A percentile compares a stretch with the other conserved stretches of the same genome.
Evolutionary conservation across 371 early-diverging fungal genomes (phyloP).

Genomic region (Mortierella sp.): DNA sequence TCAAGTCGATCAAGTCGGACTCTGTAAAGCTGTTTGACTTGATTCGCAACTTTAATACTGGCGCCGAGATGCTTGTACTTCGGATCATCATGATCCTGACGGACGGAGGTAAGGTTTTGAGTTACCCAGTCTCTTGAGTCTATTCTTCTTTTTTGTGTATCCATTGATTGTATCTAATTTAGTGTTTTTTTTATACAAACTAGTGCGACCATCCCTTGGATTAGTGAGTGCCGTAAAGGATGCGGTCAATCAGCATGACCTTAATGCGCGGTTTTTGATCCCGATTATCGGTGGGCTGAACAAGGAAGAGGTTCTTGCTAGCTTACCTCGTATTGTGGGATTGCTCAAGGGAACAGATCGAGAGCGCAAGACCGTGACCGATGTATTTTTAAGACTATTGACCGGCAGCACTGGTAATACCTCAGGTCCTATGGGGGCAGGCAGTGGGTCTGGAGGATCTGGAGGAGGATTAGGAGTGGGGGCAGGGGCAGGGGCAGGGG

Average conservation of each 20-base stretch:
- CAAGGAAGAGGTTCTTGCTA: slow-evolving; percentile 67
- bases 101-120: slow-evolving; percentile 65
- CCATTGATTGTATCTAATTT: not conserved
- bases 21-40: slow-evolving; percentile 70
- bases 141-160: not conserved
- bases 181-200: not conserved
- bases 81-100: slow-evolving; percentile 78
- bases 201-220: slow-evolving; percentile 65
- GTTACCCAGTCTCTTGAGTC: not conserved
- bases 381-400: slow-evolving; percentile 66
- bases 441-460: not conserved
- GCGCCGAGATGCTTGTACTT: slow-evolving; percentile 79
- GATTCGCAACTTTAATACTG: slow-evolving; percentile 76
- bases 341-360: slow-evolving; percentile 72
- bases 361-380: slow-evolving; percentile 65
- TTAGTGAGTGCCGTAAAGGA: slow-evolving; percentile 71
- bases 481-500: slow-evolving; percentile 11
- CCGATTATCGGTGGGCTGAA: slow-evolving; percentile 72
- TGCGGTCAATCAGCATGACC: slow-evolving; percentile 60
- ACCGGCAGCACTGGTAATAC: slow-evolving; percentile 50
- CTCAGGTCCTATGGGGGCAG: slow-evolving; percentile 5
- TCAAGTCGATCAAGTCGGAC: slow-evolving; percentile 75
- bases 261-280: slow-evolving; percentile 77
- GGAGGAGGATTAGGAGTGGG: slow-evolving; percentile 15
- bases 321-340: slow-evolving; percentile 70